Conservation (phyloP, 345 rosid species). For the Balakata baccata region DNA sequence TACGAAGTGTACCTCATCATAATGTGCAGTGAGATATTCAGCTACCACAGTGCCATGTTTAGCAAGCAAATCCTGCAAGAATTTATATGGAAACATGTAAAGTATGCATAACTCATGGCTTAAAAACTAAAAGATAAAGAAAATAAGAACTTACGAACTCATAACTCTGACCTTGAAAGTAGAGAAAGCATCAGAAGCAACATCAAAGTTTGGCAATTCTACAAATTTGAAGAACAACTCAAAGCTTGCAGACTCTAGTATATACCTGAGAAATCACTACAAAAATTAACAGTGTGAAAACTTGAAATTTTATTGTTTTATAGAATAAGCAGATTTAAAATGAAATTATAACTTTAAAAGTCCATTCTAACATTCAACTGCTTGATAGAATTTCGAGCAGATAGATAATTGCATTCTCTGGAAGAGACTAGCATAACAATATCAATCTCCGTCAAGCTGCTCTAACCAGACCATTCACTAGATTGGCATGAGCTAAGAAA, state of each 20-base stretch:
- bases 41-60: constrained; percentile 74
- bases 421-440: not conserved
- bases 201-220: constrained; percentile 89
- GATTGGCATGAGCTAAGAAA: not conserved
- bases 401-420: not conserved
- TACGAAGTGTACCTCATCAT: constrained; percentile 64
- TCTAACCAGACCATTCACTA: not conserved
- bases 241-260: constrained; percentile 91
- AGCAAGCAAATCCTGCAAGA: constrained; percentile 76
- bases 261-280: constrained; percentile 77
- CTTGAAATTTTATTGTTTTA: constrained; percentile 12
- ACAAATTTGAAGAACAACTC: constrained; percentile 92
- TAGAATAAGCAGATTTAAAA: constrained; percentile 3
- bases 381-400: not conserved
- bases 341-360: not conserved
- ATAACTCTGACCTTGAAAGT: constrained; percentile 78
- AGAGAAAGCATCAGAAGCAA: constrained; percentile 95
- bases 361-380: constrained; percentile 3
- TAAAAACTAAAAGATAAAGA: constrained; percentile 10
- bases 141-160: constrained; percentile 17
- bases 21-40: constrained; percentile 72
- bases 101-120: constrained; percentile 13
- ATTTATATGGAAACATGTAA: constrained; percentile 8
- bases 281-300: constrained; percentile 41
- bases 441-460: not conserved